Base-by-base conservation (phyloP, 2,329 filamentous ascomycete species). In the Phoma sp. region DNA sequence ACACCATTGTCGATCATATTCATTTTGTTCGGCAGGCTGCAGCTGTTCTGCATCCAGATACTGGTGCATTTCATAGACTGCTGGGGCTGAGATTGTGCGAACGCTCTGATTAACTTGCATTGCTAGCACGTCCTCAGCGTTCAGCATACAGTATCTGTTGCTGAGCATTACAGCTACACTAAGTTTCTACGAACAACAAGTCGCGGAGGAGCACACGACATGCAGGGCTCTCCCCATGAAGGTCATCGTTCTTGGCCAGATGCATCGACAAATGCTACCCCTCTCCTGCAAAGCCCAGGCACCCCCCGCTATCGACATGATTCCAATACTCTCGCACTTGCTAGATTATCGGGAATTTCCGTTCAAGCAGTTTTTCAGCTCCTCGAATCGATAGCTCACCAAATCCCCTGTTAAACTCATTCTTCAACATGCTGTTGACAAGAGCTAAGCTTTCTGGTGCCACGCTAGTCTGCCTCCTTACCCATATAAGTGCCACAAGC, bases 391-490 rank as follows among this genome's bases (percentile, higher is more conserved):
- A 45, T 38, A 52, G 23, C 23, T 25, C 36, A 20, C 21, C 21
- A 15, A 20, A 12, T 36, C 38, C 29, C 37, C 42, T 42, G 42
- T 42, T 32, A 40, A 11, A 32, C 26, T 21, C 50, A 43, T 33
- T 28, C 25, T 36, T 7, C 20, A 11, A 12, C 32, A 5, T 36
- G 38, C 15, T 39, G 38, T 48, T 32, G 26, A 39, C 26, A 37
- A 26, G 25, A 14, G 45, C 39, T 42, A 55, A 55, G 52, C 52
- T 55, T 55, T 40, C 34, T 33, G 40, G 34, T 29, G 23, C 11
- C 5, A 20, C 40, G 46, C 52, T 55, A 46, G 28, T 4, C 7
- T 25, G n/a, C 11, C 46, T 14, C 46, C 18, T 55, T 55, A 40
- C 52, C 46, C n/a, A 17, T 25, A 20, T 5, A 32, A 30, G 51